A percentile compares a stretch with the other conserved stretches of the same genome.
Conservation (phyloP, 441 rosid genomes). For the Cnidoscolus chayamansa region DNA sequence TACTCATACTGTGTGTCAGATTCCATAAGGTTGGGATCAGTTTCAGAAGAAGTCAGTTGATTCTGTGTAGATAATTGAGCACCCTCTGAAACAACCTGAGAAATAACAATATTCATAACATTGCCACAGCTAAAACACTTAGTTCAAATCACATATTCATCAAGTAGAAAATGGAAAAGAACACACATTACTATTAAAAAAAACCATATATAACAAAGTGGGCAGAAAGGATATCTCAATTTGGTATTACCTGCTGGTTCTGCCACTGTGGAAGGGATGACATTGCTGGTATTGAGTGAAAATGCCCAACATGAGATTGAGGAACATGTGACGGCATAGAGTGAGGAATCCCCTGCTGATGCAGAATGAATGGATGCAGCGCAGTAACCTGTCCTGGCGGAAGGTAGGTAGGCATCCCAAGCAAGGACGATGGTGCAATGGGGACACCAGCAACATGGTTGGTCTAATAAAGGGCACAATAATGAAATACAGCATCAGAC, state of each 20-base stretch:
- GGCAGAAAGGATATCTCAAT: conserved; percentile 3
- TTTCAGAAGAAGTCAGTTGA: conserved; percentile 48
- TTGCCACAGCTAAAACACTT: not conserved
- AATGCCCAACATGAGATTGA: conserved; percentile 59
- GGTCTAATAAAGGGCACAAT: conserved; percentile 35
- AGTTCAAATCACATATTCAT: not conserved
- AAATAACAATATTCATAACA: not conserved
- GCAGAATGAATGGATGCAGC: conserved; percentile 71
- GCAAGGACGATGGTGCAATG: conserved; percentile 53
- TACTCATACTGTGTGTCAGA: conserved; percentile 56
- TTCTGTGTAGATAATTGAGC: conserved; percentile 46
- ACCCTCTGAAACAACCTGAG: conserved; percentile 56
- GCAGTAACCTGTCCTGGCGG: conserved; percentile 77
- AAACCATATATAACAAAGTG: conserved; percentile 1
- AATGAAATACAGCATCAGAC: not conserved
- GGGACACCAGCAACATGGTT: conserved; percentile 53
- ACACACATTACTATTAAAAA: conserved; percentile 13
- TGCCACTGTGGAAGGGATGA: conserved; percentile 64
- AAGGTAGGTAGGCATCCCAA: conserved; percentile 66
- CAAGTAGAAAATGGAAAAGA: not conserved
- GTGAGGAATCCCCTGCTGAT: conserved; percentile 69
- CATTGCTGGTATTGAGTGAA: conserved; percentile 44
- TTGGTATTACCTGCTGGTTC: conserved; percentile 57
- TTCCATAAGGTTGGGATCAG: conserved; percentile 43
- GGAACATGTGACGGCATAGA: conserved; percentile 56